Conservation (phyloP, 352 stramenopile species). For the Phytophthora pluvialis region DNA sequence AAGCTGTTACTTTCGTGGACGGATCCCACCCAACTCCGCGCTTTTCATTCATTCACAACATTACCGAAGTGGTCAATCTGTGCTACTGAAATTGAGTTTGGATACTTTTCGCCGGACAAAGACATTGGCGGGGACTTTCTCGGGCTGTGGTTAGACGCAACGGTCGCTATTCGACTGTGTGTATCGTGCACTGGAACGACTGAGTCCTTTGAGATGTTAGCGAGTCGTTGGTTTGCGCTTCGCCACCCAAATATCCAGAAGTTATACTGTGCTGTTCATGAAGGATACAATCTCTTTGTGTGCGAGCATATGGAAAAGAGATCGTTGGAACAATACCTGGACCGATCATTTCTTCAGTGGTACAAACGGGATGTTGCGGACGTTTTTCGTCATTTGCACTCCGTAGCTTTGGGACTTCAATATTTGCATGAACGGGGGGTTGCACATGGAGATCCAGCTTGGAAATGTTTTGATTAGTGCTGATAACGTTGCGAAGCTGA, state of each 20-base stretch:
- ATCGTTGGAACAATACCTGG: slow-evolving; percentile 1
- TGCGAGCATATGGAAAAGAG: slow-evolving; percentile 13
- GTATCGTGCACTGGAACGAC: not conserved
- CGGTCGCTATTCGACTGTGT: slow-evolving; percentile 8
- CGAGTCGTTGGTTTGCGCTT: slow-evolving; percentile 9
- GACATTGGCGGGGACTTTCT: slow-evolving; percentile 10
- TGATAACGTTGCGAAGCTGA: slow-evolving; percentile 1
- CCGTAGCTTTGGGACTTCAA: slow-evolving; percentile 1
- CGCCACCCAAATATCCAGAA: slow-evolving; percentile 19
- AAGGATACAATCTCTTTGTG: slow-evolving; percentile 11
- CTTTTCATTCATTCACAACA: not conserved
- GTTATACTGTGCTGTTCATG: slow-evolving; percentile 10
- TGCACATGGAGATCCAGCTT: not conserved
- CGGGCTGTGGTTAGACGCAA: slow-evolving; percentile 14
- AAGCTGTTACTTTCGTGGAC: not conserved
- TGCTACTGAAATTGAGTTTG: slow-evolving; percentile 21
- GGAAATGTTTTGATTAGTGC: slow-evolving; percentile 6
- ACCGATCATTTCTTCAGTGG: not conserved
- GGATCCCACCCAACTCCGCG: not conserved
- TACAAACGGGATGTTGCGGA: not conserved
- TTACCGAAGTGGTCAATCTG: slow-evolving; percentile 6
- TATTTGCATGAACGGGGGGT: slow-evolving; percentile 8
- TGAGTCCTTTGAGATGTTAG: slow-evolving; percentile 1
- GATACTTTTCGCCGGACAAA: not conserved
- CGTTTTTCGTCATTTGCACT: not conserved